Evolutionary conservation across 2,329 filamentous ascomycete genomes (phyloP).

Genomic region (Teratosphaeria zuluensis): DNA sequence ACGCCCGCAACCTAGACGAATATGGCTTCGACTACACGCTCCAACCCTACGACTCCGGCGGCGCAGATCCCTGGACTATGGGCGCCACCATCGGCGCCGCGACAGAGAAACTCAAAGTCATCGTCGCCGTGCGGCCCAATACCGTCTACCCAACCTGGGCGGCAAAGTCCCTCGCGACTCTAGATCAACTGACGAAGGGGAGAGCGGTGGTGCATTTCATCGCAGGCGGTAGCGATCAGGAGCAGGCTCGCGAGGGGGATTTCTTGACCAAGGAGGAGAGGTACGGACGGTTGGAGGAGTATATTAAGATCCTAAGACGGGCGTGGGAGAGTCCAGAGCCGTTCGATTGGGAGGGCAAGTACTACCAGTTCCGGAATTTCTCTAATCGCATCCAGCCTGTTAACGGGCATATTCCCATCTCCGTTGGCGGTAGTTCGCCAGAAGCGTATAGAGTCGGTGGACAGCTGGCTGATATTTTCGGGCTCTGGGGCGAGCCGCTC

Average conservation of each 20-base stretch:
- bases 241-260: constrained; percentile 52
- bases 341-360: constrained; percentile 53
- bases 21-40: constrained; percentile 54
- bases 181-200: constrained; percentile 49
- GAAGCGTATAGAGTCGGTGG: constrained; percentile 53
- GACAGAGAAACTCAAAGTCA: constrained; percentile 51
- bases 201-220: constrained; percentile 55
- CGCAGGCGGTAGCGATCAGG: constrained; percentile 50
- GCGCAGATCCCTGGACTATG: constrained; percentile 48
- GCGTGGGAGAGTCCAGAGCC: constrained; percentile 49
- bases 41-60: constrained; percentile 48
- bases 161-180: constrained; percentile 51
- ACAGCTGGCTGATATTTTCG: constrained; percentile 51
- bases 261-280: constrained; percentile 49
- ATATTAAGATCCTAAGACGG: constrained; percentile 50
- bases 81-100: constrained; percentile 48
- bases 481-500: constrained; percentile 54
- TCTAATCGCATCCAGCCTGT: constrained; percentile 45
- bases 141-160: constrained; percentile 54
- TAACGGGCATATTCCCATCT: constrained; percentile 45
- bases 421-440: constrained; percentile 49
- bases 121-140: constrained; percentile 54
- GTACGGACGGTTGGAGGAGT: constrained; percentile 51
- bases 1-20: constrained; percentile 49
- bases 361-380: constrained; percentile 52